Conservation (phyloP, 805 yeast species). For the Lipomyces sp. region DNA sequence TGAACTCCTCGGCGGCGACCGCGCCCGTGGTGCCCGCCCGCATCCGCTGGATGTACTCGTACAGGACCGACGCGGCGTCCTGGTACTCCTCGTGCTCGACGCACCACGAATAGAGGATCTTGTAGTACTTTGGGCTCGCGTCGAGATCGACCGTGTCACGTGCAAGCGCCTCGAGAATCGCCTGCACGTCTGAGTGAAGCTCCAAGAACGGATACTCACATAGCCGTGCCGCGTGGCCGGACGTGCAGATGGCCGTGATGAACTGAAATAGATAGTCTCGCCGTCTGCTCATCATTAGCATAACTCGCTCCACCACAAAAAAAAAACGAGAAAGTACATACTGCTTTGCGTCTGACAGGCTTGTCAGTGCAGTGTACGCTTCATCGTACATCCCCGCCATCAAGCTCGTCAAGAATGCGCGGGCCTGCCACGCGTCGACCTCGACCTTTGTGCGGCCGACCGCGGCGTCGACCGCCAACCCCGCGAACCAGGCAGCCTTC, state of each 20-base stretch:
- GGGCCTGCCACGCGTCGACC: background rate
- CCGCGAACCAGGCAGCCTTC: too few species aligned
- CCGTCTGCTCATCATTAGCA: slow-evolving; percentile 9
- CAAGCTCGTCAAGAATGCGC: slow-evolving; percentile 13
- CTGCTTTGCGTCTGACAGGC: slow-evolving; percentile 1
- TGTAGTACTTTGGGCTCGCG: slow-evolving; percentile 45
- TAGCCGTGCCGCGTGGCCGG: slow-evolving; percentile 43
- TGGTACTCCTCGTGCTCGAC: slow-evolving; percentile 50
- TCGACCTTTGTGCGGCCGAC: background rate
- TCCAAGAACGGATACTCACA: slow-evolving; percentile 46
- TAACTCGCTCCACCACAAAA: background rate
- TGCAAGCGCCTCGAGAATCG: slow-evolving; percentile 40
- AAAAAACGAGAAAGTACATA: background rate
- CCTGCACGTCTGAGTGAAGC: slow-evolving; percentile 45
- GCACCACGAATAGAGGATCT: slow-evolving; percentile 52
- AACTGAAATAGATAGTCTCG: slow-evolving; percentile 38
- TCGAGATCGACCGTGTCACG: slow-evolving; percentile 35
- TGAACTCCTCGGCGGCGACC: slow-evolving; percentile 14
- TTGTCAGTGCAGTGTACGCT: slow-evolving; percentile 27
- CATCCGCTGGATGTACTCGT: slow-evolving; percentile 38
- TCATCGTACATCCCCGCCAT: slow-evolving; percentile 26
- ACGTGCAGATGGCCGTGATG: slow-evolving; percentile 42
- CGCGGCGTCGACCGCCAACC: too few species aligned
- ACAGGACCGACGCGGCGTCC: slow-evolving; percentile 44
- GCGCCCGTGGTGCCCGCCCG: slow-evolving; percentile 19